Evolutionary conservation across 768 basidiomycete genomes (phyloP).

Genomic region (Stropharia rugosoannulata): DNA sequence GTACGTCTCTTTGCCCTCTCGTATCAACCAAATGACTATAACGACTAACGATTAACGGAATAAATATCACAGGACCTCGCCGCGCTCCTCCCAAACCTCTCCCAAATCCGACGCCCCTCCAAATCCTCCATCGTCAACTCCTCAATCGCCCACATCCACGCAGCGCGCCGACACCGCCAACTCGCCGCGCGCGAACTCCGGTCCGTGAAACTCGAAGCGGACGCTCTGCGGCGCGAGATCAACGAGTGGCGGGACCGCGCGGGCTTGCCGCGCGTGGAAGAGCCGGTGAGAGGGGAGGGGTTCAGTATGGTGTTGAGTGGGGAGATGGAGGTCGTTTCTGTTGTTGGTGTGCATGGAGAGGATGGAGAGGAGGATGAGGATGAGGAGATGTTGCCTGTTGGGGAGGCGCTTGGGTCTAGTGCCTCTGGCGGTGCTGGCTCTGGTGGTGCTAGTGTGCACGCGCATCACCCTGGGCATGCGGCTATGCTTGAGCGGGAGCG

Average conservation of each 20-base stretch:
- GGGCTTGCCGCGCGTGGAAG: slow-evolving; percentile 68
- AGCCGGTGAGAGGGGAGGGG: slow-evolving; percentile 69
- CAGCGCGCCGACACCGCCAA: slow-evolving; percentile 77
- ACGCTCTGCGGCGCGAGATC: slow-evolving; percentile 85
- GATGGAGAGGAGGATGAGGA: slow-evolving; percentile 58
- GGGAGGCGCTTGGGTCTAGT: neutral
- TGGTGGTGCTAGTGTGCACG: slow-evolving; percentile 21
- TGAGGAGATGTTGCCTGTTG: slow-evolving; percentile 23
- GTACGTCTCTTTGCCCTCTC: slow-evolving; percentile 43
- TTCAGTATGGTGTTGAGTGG: slow-evolving; percentile 70
- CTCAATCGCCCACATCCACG: slow-evolving; percentile 85
- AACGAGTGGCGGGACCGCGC: slow-evolving; percentile 90
- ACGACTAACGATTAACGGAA: too few relatives aligned
- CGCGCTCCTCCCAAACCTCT: slow-evolving; percentile 86
- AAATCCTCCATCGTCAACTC: slow-evolving; percentile 98
- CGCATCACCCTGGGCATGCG: slow-evolving; percentile 21
- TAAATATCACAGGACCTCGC: slow-evolving; percentile 93
- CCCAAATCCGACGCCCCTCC: slow-evolving; percentile 88
- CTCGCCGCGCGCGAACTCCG: slow-evolving; percentile 84
- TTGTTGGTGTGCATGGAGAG: slow-evolving; percentile 35
- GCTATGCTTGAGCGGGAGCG: slow-evolving; percentile 19
- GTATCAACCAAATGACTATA: too few relatives aligned
- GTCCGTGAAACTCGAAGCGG: slow-evolving; percentile 74
- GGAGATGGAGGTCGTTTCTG: slow-evolving; percentile 65
- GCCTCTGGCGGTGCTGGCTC: slow-evolving; percentile 26